These are phyloP conservation scores for Cicer arietinum DNA, from an alignment of 306 rosid species.

Conservation along the genomic window DNA sequence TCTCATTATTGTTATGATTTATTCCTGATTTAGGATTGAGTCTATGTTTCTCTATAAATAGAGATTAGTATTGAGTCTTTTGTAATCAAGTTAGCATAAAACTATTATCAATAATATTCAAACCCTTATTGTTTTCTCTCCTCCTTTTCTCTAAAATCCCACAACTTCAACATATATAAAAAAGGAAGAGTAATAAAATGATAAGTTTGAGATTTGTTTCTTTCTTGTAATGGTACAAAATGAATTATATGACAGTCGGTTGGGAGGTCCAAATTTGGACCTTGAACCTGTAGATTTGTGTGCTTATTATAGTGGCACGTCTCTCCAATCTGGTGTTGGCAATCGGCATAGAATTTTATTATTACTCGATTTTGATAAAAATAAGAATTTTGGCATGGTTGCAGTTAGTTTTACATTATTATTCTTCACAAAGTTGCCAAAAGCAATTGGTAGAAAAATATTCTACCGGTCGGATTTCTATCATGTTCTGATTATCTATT, in stretches of 20 bases:
- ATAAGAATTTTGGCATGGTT: slow-evolving; percentile 11
- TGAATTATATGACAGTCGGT: slow-evolving; percentile 25
- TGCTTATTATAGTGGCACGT: slow-evolving; percentile 11
- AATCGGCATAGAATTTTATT: slow-evolving; percentile 6
- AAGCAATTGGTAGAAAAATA: slow-evolving; percentile 4
- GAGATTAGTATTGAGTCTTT: no score
- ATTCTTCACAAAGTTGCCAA: slow-evolving; percentile 12
- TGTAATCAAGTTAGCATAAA: no score
- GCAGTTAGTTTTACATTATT: background rate
- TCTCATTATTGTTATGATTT: no score
- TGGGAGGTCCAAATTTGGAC: slow-evolving; percentile 30
- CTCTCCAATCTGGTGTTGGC: slow-evolving; percentile 5
- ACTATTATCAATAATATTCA: no score
- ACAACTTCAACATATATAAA: background rate
- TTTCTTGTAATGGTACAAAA: slow-evolving; percentile 8
- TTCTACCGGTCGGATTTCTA: slow-evolving; percentile 9
- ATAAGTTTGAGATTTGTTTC: background rate
- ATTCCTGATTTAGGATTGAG: no score
- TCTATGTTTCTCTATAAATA: no score
- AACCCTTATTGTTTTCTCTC: no score
- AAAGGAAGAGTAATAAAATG: background rate
- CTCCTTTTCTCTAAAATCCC: no score
- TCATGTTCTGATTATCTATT: slow-evolving; percentile 50
- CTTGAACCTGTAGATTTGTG: slow-evolving; percentile 18
- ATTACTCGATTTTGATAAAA: slow-evolving; percentile 3